Base-by-base conservation (phyloP, 768 basidiomycete genomes). In the Tylopilus plumbeoviolaceoides region DNA sequence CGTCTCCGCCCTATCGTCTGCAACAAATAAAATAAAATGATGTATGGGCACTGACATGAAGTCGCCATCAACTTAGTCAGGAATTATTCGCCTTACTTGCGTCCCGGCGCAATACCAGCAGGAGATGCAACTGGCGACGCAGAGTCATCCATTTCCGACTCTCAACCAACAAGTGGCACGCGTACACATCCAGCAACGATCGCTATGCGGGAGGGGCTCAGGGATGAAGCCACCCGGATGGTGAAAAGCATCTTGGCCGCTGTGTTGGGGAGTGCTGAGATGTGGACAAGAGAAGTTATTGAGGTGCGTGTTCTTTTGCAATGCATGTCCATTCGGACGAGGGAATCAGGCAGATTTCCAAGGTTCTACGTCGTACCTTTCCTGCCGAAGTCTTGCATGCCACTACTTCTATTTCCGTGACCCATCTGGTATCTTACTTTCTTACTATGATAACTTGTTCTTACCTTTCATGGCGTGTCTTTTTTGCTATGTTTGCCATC, bases 21-120 rank as follows among this genome's bases (percentile, higher is more conserved):
- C 58, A 53, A 59, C 53, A 25, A 50, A 63, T 61, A 57, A 61
- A 7, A 57, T 53, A 51, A 59, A 57, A 57, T 57, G 39, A 59
- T 54, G 53, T 30, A 49, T 77, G 79, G 77, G 80, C 80, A 83
- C 86, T 89, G 82, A 87, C 75, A 56, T 72, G 64, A 75, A 94
- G 93, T 94, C 80, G 80, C 80, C 70, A 80, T 77, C 63, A 91
- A 92, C 79, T 75, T 95, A 89, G 89, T 91, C 78, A 80, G 82
- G 77, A 93, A 94, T 65, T 94, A 95, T 68, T 89, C 89, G 41
- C 92, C 93, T 15, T 87, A 94, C 72, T 79, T 95, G 60, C 70
- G 81, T 48, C 57, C 66, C 9, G 14, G 56, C 20, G 54, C 55
- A 48, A 28, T 65, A 41, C 60, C 64, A 23, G 25, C 12, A 18